Conservation (phyloP, 169 alveolate genomes). For the Nephromyces sp. region DNA sequence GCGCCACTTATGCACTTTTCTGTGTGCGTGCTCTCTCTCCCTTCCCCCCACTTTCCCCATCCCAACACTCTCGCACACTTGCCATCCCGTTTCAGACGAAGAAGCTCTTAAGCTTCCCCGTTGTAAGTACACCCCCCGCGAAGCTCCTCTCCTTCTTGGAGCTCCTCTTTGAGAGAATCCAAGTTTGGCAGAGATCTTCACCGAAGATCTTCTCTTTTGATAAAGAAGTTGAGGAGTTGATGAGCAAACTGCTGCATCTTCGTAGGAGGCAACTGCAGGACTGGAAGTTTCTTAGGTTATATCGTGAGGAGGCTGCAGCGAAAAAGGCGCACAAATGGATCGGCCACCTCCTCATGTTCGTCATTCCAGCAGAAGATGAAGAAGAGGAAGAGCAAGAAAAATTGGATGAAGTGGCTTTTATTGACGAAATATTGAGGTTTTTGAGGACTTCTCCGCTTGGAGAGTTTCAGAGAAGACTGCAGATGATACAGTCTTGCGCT, state of each 20-base stretch:
- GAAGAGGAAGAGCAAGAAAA: background rate
- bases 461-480: background rate
- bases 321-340: background rate
- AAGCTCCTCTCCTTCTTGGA: too few species aligned
- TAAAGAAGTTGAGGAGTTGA: background rate
- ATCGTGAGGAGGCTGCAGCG: background rate
- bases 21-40: too few species aligned
- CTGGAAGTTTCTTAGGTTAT: background rate
- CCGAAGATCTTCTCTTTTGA: background rate
- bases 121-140: too few species aligned
- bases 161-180: background rate
- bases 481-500: background rate
- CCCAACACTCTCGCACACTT: too few species aligned
- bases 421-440: constrained; percentile 1
- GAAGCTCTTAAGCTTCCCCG: too few species aligned
- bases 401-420: background rate
- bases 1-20: too few species aligned
- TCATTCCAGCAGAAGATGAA: background rate
- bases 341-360: background rate
- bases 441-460: constrained; percentile 10
- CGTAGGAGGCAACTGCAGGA: constrained; percentile 2
- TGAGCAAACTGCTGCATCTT: background rate
- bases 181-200: constrained; percentile 2
- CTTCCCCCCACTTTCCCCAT: too few species aligned
- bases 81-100: too few species aligned